Conservation (phyloP, 306 rosid species). For the Heteromeles arbutifolia region DNA sequence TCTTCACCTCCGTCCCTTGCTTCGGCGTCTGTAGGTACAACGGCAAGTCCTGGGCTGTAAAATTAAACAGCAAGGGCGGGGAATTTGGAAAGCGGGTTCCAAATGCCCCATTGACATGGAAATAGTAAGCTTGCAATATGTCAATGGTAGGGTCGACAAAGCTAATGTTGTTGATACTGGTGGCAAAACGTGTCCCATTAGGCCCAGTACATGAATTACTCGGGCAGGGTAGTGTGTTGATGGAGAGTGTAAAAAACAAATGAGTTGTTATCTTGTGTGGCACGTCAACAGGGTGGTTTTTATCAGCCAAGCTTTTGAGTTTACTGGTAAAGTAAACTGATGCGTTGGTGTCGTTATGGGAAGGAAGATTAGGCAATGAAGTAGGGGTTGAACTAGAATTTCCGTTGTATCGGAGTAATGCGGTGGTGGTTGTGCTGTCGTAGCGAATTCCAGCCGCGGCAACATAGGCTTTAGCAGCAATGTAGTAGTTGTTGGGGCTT, state of each 20-base stretch:
- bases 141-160: slow-evolving; percentile 15
- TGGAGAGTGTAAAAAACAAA: slow-evolving; percentile 3
- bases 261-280: background rate
- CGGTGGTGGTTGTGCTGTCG: slow-evolving; percentile 27
- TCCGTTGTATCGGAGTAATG: slow-evolving; percentile 5
- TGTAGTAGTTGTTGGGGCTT: slow-evolving; percentile 15
- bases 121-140: slow-evolving; percentile 26
- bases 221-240: slow-evolving; percentile 17
- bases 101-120: slow-evolving; percentile 7
- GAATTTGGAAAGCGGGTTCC: slow-evolving; percentile 15
- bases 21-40: slow-evolving; percentile 10
- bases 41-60: slow-evolving; percentile 12
- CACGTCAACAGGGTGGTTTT: background rate
- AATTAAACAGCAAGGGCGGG: slow-evolving; percentile 19
- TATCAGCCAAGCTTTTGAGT: slow-evolving; percentile 13
- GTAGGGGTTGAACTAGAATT: background rate
- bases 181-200: slow-evolving; percentile 12
- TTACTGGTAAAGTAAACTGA: slow-evolving; percentile 7
- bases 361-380: slow-evolving; percentile 11
- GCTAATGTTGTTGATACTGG: slow-evolving; percentile 30
- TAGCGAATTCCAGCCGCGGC: background rate
- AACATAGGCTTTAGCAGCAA: slow-evolving; percentile 16
- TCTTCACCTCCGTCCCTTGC: slow-evolving; percentile 19
- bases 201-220: slow-evolving; percentile 22
- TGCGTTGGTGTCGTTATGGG: slow-evolving; percentile 10